Conservation (phyloP, 2,329 filamentous ascomycete species). For the Verticillium klebahnii region DNA sequence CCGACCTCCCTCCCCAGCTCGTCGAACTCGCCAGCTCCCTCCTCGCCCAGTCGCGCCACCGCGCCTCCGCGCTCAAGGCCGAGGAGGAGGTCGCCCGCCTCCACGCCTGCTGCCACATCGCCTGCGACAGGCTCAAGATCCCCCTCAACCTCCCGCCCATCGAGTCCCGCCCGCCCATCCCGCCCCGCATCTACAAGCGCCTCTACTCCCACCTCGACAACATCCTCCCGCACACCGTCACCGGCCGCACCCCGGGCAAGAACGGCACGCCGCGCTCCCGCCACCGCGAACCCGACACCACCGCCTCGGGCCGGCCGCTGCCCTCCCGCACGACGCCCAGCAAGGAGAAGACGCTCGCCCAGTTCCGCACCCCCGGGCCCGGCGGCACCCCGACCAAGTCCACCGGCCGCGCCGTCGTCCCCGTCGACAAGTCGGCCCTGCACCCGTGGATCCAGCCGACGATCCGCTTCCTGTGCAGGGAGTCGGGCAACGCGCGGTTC, state of each 20-base stretch:
- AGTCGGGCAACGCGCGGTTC: slow-evolving; percentile 55
- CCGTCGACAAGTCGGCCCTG: slow-evolving; percentile 29
- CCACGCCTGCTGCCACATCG: slow-evolving; percentile 83
- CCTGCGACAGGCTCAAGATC: slow-evolving; percentile 81
- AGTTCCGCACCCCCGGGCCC: slow-evolving; percentile 34
- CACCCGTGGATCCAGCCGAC: slow-evolving; percentile 67
- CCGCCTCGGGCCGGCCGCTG: slow-evolving; percentile 17
- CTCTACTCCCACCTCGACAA: slow-evolving; percentile 77
- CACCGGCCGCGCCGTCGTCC: slow-evolving; percentile 21
- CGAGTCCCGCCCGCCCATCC: slow-evolving; percentile 70
- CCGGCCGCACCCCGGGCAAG: slow-evolving; percentile 26
- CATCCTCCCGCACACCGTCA: slow-evolving; percentile 49
- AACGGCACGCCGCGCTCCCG: slow-evolving; percentile 22
- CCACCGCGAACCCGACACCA: slow-evolving; percentile 18
- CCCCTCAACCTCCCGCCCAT: slow-evolving; percentile 72
- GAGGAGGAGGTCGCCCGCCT: slow-evolving; percentile 84
- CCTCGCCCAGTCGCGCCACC: slow-evolving; percentile 74
- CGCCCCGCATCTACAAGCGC: slow-evolving; percentile 76
- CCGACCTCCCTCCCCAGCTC: slow-evolving; percentile 63
- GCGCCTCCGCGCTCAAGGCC: slow-evolving; percentile 70
- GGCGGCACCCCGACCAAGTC: slow-evolving; percentile 35
- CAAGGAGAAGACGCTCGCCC: slow-evolving; percentile 39
- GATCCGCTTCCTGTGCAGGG: slow-evolving; percentile 61
- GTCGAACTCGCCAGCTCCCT: slow-evolving; percentile 67
- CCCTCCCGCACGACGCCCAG: slow-evolving; percentile 33